phyloP scores from a whole-genome alignment of 345 rosid species.

The Lagerstroemia speciosa region DNA sequence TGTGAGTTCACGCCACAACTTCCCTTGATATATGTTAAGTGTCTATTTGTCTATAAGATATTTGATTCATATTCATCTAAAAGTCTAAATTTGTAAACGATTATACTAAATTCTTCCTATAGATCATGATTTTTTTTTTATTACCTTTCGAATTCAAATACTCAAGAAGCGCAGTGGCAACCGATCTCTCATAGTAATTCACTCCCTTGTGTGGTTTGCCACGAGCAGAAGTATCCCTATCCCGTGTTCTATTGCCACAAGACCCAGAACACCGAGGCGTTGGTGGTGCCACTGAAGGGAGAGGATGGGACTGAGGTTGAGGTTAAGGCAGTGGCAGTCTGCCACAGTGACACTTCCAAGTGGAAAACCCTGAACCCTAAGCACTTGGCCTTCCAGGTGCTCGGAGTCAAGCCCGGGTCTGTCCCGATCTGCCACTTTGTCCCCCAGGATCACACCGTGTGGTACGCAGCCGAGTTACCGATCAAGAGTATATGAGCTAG shows the following conservation, averaged over 20 bases:
- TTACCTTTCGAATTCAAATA: no score
- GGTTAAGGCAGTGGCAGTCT: constrained; percentile 61
- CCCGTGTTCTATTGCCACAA: constrained; percentile 82
- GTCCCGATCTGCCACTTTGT: constrained; percentile 74
- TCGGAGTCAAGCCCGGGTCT: constrained; percentile 65
- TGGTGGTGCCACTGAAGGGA: constrained; percentile 49
- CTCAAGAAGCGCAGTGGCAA: no score
- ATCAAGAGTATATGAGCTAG: no score
- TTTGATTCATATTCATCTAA: no score
- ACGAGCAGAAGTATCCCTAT: constrained; percentile 67
- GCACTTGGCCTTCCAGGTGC: constrained; percentile 73
- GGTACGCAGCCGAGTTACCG: constrained; percentile 50
- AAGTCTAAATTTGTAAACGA: no score
- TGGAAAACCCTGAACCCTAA: constrained; percentile 89
- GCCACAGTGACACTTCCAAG: constrained; percentile 76
- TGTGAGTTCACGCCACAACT: no score
- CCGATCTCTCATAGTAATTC: no score
- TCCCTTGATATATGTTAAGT: no score
- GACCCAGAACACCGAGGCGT: constrained; percentile 40
- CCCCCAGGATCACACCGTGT: constrained; percentile 64
- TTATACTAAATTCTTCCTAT: no score
- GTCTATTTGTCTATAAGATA: no score
- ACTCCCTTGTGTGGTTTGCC: constrained; percentile 77
- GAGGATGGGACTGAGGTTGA: constrained; percentile 49
- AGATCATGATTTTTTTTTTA: no score